Conservation (phyloP, 306 rosid genomes). For the Acacia crassicarpa region DNA sequence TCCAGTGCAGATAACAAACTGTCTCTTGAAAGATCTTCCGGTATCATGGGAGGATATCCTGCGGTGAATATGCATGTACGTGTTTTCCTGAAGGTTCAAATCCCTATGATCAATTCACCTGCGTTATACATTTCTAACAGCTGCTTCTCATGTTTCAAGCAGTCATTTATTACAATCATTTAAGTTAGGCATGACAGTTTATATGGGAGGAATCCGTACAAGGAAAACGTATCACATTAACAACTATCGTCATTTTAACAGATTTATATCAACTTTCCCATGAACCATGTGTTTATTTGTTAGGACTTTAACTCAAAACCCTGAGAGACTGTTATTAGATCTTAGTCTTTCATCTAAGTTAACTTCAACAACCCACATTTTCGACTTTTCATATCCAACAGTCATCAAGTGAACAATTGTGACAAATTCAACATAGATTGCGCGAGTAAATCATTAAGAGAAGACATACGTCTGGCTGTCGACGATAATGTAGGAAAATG, state of each 20-base stretch:
- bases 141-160: background rate
- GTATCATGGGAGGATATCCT: slow-evolving; percentile 79
- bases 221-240: background rate
- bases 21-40: slow-evolving; percentile 59
- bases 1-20: slow-evolving; percentile 64
- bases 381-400: background rate
- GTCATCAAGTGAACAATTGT: background rate
- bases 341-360: background rate
- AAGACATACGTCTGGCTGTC: slow-evolving; percentile 70
- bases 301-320: background rate
- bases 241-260: background rate
- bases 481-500: slow-evolving; percentile 81
- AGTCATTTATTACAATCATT: background rate
- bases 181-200: slow-evolving; percentile 1
- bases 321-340: slow-evolving; percentile 1
- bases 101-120: slow-evolving; percentile 31
- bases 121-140: slow-evolving; percentile 1
- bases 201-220: background rate
- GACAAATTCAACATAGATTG: slow-evolving; percentile 19
- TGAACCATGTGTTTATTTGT: background rate
- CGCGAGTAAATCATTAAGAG: slow-evolving; percentile 6
- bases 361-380: slow-evolving; percentile 3
- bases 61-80: slow-evolving; percentile 88
- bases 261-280: background rate
- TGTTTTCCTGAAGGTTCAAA: slow-evolving; percentile 68